Base-by-base conservation (phyloP, 306 rosid species). In the Canavalia gladiata region DNA sequence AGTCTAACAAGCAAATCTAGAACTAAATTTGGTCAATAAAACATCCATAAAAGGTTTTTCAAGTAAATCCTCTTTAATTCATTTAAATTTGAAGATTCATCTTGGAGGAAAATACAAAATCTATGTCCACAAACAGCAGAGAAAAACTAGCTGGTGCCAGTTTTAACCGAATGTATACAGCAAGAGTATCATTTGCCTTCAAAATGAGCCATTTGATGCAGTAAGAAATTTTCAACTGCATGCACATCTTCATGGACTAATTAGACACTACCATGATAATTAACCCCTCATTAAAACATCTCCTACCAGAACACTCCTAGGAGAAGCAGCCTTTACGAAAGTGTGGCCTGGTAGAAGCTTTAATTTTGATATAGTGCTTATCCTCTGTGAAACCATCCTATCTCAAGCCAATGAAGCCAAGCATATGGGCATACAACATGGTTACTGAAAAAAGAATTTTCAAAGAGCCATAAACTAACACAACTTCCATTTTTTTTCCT, bases 131-230 rank as follows among this genome's bases (percentile, higher is more conserved):
- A 50, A 25, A 35, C 68, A 59, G 59, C 3, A 42, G 66, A 29
- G 68, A 59, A 56, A 43, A 74, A 37, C 75, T 68, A 29, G 25
- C 31, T 74, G 39, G 50, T 70, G 47, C 51, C 56, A 64, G 51
- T 64, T 64, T 57, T 69, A 71, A 54, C 46, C 42, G 33, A 80
- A 68, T 68, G 55, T 8, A 33, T 34, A 78, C 69, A 50, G 39
- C 35, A 43, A 34, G 57, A 54, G 31, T 43, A 74, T 25, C 7
- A 10, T 60, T 29, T 56, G 77, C 43, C 65, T 51, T 77, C 28
- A 49, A 63, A 69, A 62, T 75, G 71, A 33, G 64, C 55, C 64
- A 29, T 37, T 10, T 30, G 42, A 68, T 6, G 28, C 9, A 10
- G 45, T 34, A 41, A 67, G n/a, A 52, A 55, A 66, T 74, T 18